Evolutionary conservation across 2,329 filamentous ascomycete genomes (phyloP), one percentile per base, ranked within the genome.

Genomic region (Fusarium pilosicola): DNA sequence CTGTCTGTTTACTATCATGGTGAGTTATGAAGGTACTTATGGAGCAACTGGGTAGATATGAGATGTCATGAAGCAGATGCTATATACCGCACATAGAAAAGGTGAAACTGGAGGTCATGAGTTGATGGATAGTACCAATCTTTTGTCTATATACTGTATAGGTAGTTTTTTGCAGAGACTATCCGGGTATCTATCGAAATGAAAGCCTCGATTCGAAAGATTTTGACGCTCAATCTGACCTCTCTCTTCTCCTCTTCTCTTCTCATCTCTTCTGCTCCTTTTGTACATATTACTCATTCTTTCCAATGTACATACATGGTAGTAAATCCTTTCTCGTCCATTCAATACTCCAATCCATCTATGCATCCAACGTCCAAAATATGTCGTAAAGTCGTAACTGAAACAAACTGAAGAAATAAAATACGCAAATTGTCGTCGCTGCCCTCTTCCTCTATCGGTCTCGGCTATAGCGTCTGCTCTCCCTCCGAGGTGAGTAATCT

Each of bases 401-500:
- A 54, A 54, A 59, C 59, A 70, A 65, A 38, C 11, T 20, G 12
- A 34, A 48, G 52, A 59, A 70, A 65, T 41, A 28, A 59, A 65
- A 54, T 44, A 54, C 38, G 59, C 54, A 70, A 49, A n/a, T 39
- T 13, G 30, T n/a, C 34, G 54, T 54, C 17, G 18, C 14, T n/a
- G 17, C 15, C 24, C 20, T 55, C 15, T 8, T 48, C 11, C 9
- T 42, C n/a, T 52, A 75, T 34, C 73, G 65, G 44, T 62, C 72
- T 42, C 72, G 65, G 32, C 73, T 74, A 18, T 77, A 71, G 15
- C 76, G 66, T 22, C 76, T 74, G 41, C 73, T 77, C n/a, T 65
- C 70, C 56, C 76, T 69, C 15, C 76, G 62, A 5, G 71, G 70
- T 18, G 76, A 75, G 34, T 76, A 71, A 38, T 77, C 75, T 54